These are phyloP conservation scores for Ettlia oleoabundans DNA, from an alignment of 139 green algal genomes.

Conservation along the genomic window DNA sequence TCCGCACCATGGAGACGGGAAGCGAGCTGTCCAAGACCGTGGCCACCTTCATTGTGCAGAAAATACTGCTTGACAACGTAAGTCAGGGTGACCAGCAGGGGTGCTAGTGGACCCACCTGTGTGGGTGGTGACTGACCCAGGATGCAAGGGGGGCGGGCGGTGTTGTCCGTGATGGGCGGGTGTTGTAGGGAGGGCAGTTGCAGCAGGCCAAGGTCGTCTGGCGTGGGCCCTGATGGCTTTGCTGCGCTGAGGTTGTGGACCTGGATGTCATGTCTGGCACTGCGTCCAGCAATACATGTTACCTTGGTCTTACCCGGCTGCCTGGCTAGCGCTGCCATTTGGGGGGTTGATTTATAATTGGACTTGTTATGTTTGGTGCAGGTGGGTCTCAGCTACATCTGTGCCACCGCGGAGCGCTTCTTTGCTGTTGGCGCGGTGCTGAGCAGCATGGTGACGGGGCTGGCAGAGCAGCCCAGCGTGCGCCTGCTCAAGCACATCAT, in stretches of 20 bases:
- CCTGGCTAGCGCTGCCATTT: too few relatives aligned
- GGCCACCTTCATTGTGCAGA: constrained; percentile 99
- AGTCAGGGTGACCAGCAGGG: constrained; percentile 6
- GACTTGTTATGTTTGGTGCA: too few relatives aligned
- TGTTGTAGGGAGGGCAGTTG: too few relatives aligned
- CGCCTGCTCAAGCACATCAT: constrained; percentile 99
- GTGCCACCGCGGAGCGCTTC: constrained; percentile 97
- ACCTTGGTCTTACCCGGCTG: too few relatives aligned
- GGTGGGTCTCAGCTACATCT: constrained; percentile 97
- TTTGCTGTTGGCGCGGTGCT: constrained; percentile 96
- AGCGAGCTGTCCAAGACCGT: constrained; percentile 99
- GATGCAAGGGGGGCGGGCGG: not conserved
- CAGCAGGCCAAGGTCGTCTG: too few relatives aligned
- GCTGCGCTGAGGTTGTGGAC: too few relatives aligned
- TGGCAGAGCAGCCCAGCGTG: constrained; percentile 86
- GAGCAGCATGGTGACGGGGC: constrained; percentile 86
- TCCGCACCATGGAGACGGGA: constrained; percentile 99
- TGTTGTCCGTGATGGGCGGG: too few relatives aligned
- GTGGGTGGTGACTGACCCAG: not conserved
- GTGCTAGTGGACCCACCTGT: not conserved
- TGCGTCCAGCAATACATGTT: too few relatives aligned
- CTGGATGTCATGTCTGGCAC: too few relatives aligned
- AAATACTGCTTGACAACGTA: constrained; percentile 97
- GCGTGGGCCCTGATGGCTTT: too few relatives aligned
- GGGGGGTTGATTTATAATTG: too few relatives aligned